Base-by-base conservation (phyloP, 2,329 filamentous ascomycete genomes). In the Colletotrichum sp. region DNA sequence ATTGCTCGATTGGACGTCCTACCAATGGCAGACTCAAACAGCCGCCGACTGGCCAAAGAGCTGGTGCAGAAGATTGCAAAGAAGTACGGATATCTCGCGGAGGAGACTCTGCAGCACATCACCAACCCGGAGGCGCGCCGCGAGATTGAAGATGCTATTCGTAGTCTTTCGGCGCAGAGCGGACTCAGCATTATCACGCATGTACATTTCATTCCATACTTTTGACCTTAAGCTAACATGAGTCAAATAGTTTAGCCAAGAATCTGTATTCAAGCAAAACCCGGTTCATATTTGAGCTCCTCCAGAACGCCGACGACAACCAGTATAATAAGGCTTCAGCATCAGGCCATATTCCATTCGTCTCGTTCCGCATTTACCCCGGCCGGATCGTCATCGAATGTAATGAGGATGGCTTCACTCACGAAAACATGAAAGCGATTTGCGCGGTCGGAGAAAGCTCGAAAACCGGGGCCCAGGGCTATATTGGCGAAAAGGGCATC, bases 271-370 rank as follows among this genome's bases (percentile, higher is more conserved):
- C 48, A 1, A 55, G 48, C 48, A 55, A 55, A n/a, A 24, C 48
- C n/a, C 48, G 48, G 16, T 91, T 90, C 77, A 80, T 91, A 1
- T 88, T 89, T 39, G 89, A 91, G 79, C 79, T 91, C 1, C 83
- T 91, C 0, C 89, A 90, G 75, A 91, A 91, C 78, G 88, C 88
- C 6, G 89, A 91, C 60, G 89, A 90, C 79, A 90, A 90, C 72
- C 71, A 73, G 13, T 90, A 87, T 77, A 71, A 6, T 15, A 55
- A 2, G 0, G 48, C 48, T 22, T 6, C n/a, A n/a, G 48, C 48
- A 12, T n/a, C 1, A 24, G 86, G 86, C 0, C 83, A 78, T 60
- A 78, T 86, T 1, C 78, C 79, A 9, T 89, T 86, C 69, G 48
- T 24, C 3, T 24, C 18, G 0, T 55, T 55, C 7, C 18, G 1